A percentile compares a stretch with the other conserved stretches of the same genome.
phyloP scores from a whole-genome alignment of 176 grass and related monocot genomes.

The Aechmea fasciata region DNA sequence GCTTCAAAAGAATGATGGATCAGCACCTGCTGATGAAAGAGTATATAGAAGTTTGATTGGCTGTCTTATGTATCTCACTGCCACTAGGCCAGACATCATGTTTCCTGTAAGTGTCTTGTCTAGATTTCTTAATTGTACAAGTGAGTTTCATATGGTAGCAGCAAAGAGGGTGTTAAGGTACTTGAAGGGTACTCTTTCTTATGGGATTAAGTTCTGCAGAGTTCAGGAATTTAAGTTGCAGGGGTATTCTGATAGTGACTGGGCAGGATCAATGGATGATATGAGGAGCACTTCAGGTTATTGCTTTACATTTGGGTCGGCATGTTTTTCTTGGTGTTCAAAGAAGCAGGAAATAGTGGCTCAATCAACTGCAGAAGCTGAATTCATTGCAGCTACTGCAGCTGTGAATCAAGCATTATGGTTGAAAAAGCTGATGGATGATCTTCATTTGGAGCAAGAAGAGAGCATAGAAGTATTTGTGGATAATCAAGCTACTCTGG shows the following conservation, averaged over 20 bases:
- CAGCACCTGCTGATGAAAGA: neutral
- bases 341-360: conserved; percentile 3
- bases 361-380: neutral
- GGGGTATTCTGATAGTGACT: conserved; percentile 2
- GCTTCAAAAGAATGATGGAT: neutral
- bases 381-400: conserved; percentile 2
- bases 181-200: neutral
- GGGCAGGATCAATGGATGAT: neutral
- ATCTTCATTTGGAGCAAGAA: neutral
- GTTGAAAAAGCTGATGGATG: neutral
- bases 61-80: conserved; percentile 2
- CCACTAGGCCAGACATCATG: conserved; percentile 4
- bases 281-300: conserved; percentile 9
- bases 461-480: neutral
- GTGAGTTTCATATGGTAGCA: neutral
- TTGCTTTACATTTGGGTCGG: conserved; percentile 1
- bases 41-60: conserved; percentile 1
- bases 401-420: conserved; percentile 4
- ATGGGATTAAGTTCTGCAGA: neutral
- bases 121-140: conserved; percentile 10
- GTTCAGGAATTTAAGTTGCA: neutral
- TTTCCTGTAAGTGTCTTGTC: conserved; percentile 3
- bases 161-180: conserved; percentile 5
- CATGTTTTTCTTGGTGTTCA: neutral
- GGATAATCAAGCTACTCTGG: neutral